Conservation (phyloP, 495 filamentous ascomycete species). For the Neurospora intermedia region DNA sequence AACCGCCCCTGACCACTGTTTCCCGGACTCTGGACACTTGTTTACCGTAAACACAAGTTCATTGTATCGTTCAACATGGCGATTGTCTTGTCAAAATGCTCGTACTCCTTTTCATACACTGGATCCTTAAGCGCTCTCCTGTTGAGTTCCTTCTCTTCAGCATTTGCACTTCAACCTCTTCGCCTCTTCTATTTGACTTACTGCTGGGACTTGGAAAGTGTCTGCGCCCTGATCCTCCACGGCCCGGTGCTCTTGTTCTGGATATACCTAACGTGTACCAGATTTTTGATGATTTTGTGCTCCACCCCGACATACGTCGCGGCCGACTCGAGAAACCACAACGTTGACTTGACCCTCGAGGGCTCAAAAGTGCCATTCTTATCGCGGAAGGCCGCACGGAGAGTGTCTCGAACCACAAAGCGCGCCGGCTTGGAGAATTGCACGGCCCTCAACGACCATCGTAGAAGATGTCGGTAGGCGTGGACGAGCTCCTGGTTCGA, state of each 20-base stretch:
- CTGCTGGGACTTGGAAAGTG: constrained; percentile 1
- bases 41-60: constrained; percentile 54
- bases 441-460: constrained; percentile 62
- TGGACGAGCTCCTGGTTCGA: constrained; percentile 41
- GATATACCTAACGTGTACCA: constrained; percentile 48
- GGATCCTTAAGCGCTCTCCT: not conserved
- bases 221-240: constrained; percentile 1
- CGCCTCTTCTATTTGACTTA: constrained; percentile 1
- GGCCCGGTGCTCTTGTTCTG: not conserved
- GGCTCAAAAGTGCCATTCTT: constrained; percentile 44
- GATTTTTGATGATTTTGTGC: constrained; percentile 68
- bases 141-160: not conserved
- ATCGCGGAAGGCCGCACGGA: constrained; percentile 64
- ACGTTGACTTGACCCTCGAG: constrained; percentile 56
- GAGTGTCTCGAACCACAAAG: constrained; percentile 48
- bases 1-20: not conserved
- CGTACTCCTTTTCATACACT: constrained; percentile 21
- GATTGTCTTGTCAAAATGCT: constrained; percentile 56
- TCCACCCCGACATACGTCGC: constrained; percentile 57
- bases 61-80: constrained; percentile 63
- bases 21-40: constrained; percentile 13
- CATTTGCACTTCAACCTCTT: not conserved
- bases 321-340: constrained; percentile 67
- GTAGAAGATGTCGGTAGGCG: constrained; percentile 73
- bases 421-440: constrained; percentile 72